Base-by-base conservation (phyloP, 83 land plant species). In the Picea abies region DNA sequence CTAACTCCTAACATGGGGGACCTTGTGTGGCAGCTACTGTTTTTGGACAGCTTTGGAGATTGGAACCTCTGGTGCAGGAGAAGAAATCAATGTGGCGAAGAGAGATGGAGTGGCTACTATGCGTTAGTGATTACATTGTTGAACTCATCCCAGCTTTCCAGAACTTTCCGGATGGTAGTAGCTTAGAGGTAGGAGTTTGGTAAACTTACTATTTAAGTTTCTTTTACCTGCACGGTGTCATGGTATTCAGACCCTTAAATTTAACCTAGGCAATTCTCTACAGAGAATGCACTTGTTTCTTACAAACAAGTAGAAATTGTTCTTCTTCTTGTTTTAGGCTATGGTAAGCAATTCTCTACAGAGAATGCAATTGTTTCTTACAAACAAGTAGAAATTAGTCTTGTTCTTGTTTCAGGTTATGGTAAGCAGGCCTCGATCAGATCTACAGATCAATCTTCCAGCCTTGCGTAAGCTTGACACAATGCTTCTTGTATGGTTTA, bases 61-160 rank as follows among this genome's bases (percentile, higher is more conserved):
- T 97, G 60, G 99, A 90, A 77, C 99, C 99, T 25, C 65, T 96
- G 80, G 58, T 84, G 67, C 82, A 79, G 52, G 98, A 92, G 75
- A 93, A 93, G 85, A 91, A 89, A 52, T 79, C 86, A 63, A 89
- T 89, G 92, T 97, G 99, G 99, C 88, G 87, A 64, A 91, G 98
- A 82, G 99, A 97, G 85, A 97, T 95, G 98, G 87, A 90, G 62
- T 97, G 96, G 84, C 90, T 97, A 29, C 83, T 97, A 29, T 92
- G 92, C 49, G 95, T 97, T 3, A 92, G 98, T 78, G 98, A 97
- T 84, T 90, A 92, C 49, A 94, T 94, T 61, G 95, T 94, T 14
- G 97, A 94, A 83, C 85, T 94, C 5, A 87, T 91, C 16, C 97
- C 95, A 29, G 85, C 92, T 3, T 82, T 85, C 79, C 97, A 92